A percentile compares a stretch with the other conserved stretches of the same genome.
Conservation (phyloP, 2,329 filamentous ascomycete species). For the Xenosphaeropsis pyriputrescens region DNA sequence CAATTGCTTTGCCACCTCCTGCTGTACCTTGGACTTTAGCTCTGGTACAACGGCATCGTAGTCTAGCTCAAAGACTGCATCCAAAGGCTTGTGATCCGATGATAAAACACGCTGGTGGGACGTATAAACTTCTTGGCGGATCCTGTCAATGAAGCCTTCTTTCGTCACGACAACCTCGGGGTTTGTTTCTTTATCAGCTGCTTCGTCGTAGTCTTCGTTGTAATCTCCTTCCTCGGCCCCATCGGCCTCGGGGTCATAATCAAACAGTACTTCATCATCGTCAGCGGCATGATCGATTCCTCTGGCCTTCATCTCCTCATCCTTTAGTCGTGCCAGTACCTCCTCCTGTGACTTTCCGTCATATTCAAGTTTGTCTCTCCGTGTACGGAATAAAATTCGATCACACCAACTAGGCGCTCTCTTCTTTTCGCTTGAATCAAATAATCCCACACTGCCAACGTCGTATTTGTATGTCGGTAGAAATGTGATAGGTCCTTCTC, state of each 20-base stretch:
- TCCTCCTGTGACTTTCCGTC: constrained; percentile 49
- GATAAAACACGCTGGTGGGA: constrained; percentile 83
- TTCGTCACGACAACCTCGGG: constrained; percentile 37
- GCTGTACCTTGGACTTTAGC: constrained; percentile 68
- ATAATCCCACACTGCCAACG: constrained; percentile 78
- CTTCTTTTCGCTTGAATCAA: constrained; percentile 91
- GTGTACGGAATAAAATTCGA: constrained; percentile 74
- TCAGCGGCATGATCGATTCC: constrained; percentile 61
- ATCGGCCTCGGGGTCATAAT: constrained; percentile 78
- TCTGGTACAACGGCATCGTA: constrained; percentile 81
- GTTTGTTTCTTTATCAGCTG: constrained; percentile 23
- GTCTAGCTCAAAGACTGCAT: constrained; percentile 67
- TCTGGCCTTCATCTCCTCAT: constrained; percentile 72
- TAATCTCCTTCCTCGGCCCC: constrained; percentile 31
- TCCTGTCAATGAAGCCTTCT: constrained; percentile 38
- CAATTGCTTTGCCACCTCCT: constrained; percentile 75
- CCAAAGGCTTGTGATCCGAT: constrained; percentile 89
- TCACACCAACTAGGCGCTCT: constrained; percentile 95
- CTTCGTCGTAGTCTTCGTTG: constrained; percentile 35
- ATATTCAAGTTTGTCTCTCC: constrained; percentile 51
- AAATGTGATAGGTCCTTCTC: constrained; percentile 76
- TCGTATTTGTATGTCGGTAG: constrained; percentile 97
- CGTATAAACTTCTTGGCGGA: constrained; percentile 53
- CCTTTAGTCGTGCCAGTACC: constrained; percentile 51
- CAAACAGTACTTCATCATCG: constrained; percentile 75